Conservation (phyloP, 2,329 filamentous ascomycete genomes). For the Decorospora gaudefroyi region DNA sequence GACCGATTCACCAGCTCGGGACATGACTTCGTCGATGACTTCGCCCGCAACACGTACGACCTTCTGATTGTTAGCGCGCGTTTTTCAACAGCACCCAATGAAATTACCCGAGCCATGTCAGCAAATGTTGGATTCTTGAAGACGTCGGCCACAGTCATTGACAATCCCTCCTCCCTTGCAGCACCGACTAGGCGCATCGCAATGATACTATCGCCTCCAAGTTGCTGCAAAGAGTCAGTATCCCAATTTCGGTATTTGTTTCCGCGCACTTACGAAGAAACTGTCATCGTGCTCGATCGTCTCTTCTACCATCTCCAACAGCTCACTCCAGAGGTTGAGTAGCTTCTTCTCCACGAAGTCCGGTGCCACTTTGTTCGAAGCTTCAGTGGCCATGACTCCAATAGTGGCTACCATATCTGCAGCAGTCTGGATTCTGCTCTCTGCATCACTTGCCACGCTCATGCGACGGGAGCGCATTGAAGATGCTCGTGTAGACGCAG, state of each 20-base stretch:
- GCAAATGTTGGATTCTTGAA: conserved; percentile 44
- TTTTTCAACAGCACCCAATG: not conserved
- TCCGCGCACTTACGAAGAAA: conserved; percentile 34
- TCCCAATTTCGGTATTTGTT: not conserved
- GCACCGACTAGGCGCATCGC: conserved; percentile 44
- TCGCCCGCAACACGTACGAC: conserved; percentile 43
- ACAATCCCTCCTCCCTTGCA: conserved; percentile 40
- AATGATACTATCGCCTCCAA: conserved; percentile 43
- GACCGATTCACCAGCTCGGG: conserved; percentile 32
- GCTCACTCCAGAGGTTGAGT: conserved; percentile 37
- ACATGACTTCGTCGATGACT: conserved; percentile 45
- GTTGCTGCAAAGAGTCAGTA: conserved; percentile 24
- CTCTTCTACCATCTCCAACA: conserved; percentile 43
- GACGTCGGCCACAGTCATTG: conserved; percentile 44
- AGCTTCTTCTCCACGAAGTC: conserved; percentile 44
- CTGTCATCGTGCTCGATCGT: conserved; percentile 41
- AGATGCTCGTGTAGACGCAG: conserved; percentile 8
- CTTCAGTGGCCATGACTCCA: conserved; percentile 38
- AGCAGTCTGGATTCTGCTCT: conserved; percentile 37
- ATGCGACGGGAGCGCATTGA: conserved; percentile 34
- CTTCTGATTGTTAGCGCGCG: conserved; percentile 19
- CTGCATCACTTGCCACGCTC: conserved; percentile 38
- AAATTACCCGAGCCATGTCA: conserved; percentile 39
- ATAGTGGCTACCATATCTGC: conserved; percentile 43
- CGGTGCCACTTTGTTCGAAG: conserved; percentile 32